Percentiles rank a stretch among this genome's conserved stretches.
phyloP scores from a whole-genome alignment of 305 asterid species.

The Solanum hybrid region DNA sequence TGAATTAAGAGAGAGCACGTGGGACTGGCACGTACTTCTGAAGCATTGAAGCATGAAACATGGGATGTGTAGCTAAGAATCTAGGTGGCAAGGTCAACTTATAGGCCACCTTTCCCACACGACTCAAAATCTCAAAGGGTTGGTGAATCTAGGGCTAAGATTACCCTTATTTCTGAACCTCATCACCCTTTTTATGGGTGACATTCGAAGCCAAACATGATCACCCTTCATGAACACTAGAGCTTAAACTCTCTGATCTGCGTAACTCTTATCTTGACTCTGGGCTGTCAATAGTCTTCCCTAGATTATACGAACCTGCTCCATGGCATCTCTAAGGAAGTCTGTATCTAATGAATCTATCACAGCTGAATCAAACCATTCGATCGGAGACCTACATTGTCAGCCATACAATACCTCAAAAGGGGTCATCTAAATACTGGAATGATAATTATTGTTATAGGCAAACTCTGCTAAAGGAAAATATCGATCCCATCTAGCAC shows the following conservation, averaged over 20 bases:
- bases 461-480: background rate
- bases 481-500: background rate
- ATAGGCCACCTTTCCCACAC: background rate
- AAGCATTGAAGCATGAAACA: background rate
- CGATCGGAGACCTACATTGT: background rate
- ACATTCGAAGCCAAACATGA: background rate
- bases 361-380: background rate
- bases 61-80: background rate
- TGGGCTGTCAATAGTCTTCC: background rate
- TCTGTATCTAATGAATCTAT: background rate
- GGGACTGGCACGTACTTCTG: background rate
- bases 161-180: background rate
- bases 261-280: background rate
- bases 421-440: background rate
- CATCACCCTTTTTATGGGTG: background rate
- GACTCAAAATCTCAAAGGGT: background rate
- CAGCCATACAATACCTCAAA: no score
- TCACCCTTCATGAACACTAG: background rate
- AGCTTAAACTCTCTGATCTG: background rate
- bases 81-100: background rate
- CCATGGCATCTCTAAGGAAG: background rate
- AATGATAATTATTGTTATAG: background rate
- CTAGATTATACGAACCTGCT: no score
- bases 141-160: background rate
- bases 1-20: background rate